Conservation (phyloP, 257 asterid genomes). For the Solanum sparsipilum region DNA sequence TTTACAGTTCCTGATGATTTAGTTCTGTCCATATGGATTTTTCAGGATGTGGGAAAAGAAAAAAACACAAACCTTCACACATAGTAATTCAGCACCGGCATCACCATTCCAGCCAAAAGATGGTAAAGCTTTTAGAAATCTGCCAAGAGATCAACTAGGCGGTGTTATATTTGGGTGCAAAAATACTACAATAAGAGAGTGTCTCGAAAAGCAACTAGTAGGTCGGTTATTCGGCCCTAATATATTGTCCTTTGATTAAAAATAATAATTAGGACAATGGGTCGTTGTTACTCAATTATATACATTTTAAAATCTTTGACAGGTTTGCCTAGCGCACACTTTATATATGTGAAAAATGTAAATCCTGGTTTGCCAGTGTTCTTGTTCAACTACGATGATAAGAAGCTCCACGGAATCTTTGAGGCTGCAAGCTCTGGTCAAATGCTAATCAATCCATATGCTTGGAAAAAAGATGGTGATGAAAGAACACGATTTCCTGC, state of each 20-base stretch:
- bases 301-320: conserved; percentile 6
- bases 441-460: conserved; percentile 68
- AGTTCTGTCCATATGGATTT: not conserved
- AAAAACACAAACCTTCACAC: conserved; percentile 3
- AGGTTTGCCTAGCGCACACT: conserved; percentile 70
- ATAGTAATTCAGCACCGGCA: conserved; percentile 11
- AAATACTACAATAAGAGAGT: conserved; percentile 16
- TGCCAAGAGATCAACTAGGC: conserved; percentile 22
- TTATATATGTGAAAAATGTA: conserved; percentile 55
- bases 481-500: conserved; percentile 68
- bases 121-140: conserved; percentile 8
- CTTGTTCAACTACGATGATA: conserved; percentile 58
- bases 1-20: not conserved
- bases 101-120: not conserved
- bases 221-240: conserved; percentile 14
- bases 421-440: conserved; percentile 85
- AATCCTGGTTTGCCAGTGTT: conserved; percentile 77
- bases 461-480: conserved; percentile 70
- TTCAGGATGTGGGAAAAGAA: conserved; percentile 43
- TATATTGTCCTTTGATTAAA: not conserved
- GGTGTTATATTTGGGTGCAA: conserved; percentile 41
- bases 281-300: not conserved
- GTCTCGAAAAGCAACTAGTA: conserved; percentile 23
- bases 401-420: conserved; percentile 61
- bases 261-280: not conserved